A percentile compares a stretch with the other conserved stretches of the same genome.
phyloP scores from a whole-genome alignment of 441 rosid genomes.

The Populus trichocarpa region DNA sequence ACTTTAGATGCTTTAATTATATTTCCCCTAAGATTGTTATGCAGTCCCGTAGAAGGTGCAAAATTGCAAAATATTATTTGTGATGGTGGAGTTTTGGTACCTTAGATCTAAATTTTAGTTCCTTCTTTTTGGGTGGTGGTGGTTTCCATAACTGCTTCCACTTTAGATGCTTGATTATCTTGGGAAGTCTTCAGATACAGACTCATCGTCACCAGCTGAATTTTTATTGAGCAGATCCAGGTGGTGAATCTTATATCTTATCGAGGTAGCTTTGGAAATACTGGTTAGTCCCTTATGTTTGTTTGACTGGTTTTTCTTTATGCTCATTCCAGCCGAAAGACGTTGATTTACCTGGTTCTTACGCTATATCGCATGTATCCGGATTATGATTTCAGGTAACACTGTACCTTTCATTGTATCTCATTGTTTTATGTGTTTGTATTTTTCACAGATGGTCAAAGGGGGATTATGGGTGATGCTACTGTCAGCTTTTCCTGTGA shows the following conservation, averaged over 20 bases:
- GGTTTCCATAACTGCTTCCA: conserved; percentile 7
- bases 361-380: conserved; percentile 88
- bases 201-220: conserved; percentile 77
- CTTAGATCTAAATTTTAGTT: neutral
- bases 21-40: neutral
- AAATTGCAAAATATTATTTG: neutral
- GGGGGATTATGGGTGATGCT: neutral
- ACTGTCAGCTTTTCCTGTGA: neutral
- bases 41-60: neutral
- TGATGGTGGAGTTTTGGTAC: neutral
- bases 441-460: conserved; percentile 1
- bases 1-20: conserved; percentile 54
- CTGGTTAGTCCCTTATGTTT: conserved; percentile 4
- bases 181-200: conserved; percentile 80
- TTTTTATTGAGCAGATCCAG: conserved; percentile 86
- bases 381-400: conserved; percentile 96
- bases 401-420: conserved; percentile 20
- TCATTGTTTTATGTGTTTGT: neutral
- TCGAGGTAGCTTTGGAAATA: conserved; percentile 12
- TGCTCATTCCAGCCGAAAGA: conserved; percentile 75
- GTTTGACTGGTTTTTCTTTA: conserved; percentile 26
- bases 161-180: conserved; percentile 84
- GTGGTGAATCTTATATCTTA: conserved; percentile 30
- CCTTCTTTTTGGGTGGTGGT: neutral
- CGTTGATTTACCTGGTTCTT: conserved; percentile 93